Evolutionary conservation across 441 rosid species (phyloP), one percentile per base, ranked within the genome.

Genomic region (Mallotus japonicus): DNA sequence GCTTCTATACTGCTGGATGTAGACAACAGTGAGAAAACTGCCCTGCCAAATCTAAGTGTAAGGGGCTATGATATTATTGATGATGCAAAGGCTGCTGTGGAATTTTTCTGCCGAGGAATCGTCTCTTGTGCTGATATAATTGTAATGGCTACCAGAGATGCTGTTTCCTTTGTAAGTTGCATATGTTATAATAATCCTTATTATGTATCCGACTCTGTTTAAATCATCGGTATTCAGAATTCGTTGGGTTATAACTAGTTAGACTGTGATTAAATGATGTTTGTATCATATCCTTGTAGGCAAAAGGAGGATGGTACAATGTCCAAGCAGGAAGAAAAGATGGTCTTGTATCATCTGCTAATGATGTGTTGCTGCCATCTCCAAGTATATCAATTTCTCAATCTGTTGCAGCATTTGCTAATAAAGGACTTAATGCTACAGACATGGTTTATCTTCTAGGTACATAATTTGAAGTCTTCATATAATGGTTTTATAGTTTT

Each of bases 111-210:
- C 42, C 53, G 32, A 0, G 67, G 80, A 44, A 53, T 81, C 10
- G 87, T 89, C 56, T 88, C 97, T 69, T 89, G 97, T 56, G 90
- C 92, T 24, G 94, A 91, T 62, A 88, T 87, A 66, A 84, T 88
- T 32, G 87, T 78, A 46, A 82, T 91, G 70, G 92, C 85, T 15
- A 78, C 97, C 28, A 83, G 92, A 77, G 94, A 88, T 57, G 82
- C 86, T 42, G 88, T 87, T 34, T 5, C 17, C 4, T 73, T 86
- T 77, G 97, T 87, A 80, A 67, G 22, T 32, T 1, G 0, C 49
- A 12, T 8, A 28, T 28, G 32, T 28, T 28, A 28, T 28, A 1
- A 2, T 28, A 1, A 28, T 28, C 32, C 2, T 28, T 28, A 28
- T 28, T 28, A 28, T 28, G 32, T 28, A 28, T 28, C 32, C 32